phyloP scores from a whole-genome alignment of 1,284 basidiomycete species.

The Taiwanofungus camphoratus region DNA sequence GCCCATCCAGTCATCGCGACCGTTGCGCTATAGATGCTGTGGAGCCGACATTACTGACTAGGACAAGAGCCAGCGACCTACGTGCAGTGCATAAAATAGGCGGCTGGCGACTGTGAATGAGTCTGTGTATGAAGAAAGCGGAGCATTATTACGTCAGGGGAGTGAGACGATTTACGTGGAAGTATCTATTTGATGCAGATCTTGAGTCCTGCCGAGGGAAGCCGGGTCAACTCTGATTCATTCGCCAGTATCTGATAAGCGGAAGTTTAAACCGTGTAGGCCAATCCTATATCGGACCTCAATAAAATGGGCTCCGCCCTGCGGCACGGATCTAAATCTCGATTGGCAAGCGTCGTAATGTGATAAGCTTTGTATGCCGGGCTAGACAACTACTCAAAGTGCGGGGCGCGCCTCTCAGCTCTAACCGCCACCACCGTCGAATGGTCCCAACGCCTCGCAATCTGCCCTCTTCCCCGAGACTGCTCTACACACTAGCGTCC shows the following conservation, averaged over 20 bases:
- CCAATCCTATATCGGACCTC: neutral
- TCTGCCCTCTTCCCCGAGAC: slow-evolving; percentile 31
- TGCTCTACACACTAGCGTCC: slow-evolving; percentile 40
- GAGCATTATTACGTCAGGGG: too few species aligned
- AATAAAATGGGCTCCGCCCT: neutral
- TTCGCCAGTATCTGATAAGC: neutral
- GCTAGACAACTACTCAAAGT: neutral
- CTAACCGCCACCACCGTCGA: slow-evolving; percentile 4
- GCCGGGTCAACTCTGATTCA: too few species aligned
- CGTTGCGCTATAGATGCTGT: too few species aligned
- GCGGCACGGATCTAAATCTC: neutral
- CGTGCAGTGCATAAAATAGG: too few species aligned
- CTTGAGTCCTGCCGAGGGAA: too few species aligned
- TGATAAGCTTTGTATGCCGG: neutral
- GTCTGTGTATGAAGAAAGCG: too few species aligned
- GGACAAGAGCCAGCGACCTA: too few species aligned
- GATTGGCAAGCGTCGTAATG: neutral
- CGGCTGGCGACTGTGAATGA: too few species aligned
- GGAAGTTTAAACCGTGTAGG: neutral
- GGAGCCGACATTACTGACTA: too few species aligned
- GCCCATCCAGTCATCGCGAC: too few species aligned
- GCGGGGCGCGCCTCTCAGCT: neutral
- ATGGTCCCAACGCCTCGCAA: slow-evolving; percentile 7
- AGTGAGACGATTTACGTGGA: too few species aligned
- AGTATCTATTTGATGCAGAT: too few species aligned